phyloP scores from a whole-genome alignment of 2,329 filamentous ascomycete species.

The Cladosporium sp. region DNA sequence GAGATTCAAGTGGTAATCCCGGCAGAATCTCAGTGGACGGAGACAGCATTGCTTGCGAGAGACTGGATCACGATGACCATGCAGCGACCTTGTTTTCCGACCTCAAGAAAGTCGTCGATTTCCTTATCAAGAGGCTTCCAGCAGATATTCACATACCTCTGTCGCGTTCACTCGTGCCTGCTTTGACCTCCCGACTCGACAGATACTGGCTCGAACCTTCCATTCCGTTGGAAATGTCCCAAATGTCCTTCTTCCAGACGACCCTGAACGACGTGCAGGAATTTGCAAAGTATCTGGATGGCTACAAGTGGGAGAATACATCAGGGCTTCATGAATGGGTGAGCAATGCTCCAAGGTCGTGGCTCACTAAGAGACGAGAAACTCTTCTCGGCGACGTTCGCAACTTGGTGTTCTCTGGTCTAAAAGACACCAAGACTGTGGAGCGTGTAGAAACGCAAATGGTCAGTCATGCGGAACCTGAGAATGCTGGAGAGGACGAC shows the following conservation, averaged over 20 bases:
- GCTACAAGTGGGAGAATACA: slow-evolving; percentile 58
- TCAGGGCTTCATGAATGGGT: slow-evolving; percentile 73
- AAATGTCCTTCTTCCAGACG: slow-evolving; percentile 67
- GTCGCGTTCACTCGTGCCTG: slow-evolving; percentile 65
- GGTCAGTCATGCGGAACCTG: slow-evolving; percentile 62
- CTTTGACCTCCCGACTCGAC: slow-evolving; percentile 64
- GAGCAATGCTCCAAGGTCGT: slow-evolving; percentile 71
- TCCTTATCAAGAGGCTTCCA: slow-evolving; percentile 50
- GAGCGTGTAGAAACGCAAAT: slow-evolving; percentile 82
- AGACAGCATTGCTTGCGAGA: slow-evolving; percentile 21
- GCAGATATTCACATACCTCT: slow-evolving; percentile 49
- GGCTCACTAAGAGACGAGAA: slow-evolving; percentile 81
- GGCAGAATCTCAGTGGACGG: slow-evolving; percentile 19
- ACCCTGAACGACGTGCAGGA: slow-evolving; percentile 60
- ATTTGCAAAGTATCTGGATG: slow-evolving; percentile 62
- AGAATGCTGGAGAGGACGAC: slow-evolving; percentile 40
- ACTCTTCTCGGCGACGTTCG: slow-evolving; percentile 72
- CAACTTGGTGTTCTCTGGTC: slow-evolving; percentile 60
- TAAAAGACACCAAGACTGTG: slow-evolving; percentile 65
- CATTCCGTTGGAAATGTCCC: slow-evolving; percentile 69
- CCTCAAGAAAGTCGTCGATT: slow-evolving; percentile 44
- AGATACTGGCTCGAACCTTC: slow-evolving; percentile 69
- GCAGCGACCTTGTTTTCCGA: slow-evolving; percentile 37
- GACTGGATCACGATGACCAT: slow-evolving; percentile 19
- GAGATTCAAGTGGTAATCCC: slow-evolving; percentile 17